These are phyloP conservation scores for Citrus cavaleriei DNA, from an alignment of 345 rosid genomes.

Conservation along the genomic window DNA sequence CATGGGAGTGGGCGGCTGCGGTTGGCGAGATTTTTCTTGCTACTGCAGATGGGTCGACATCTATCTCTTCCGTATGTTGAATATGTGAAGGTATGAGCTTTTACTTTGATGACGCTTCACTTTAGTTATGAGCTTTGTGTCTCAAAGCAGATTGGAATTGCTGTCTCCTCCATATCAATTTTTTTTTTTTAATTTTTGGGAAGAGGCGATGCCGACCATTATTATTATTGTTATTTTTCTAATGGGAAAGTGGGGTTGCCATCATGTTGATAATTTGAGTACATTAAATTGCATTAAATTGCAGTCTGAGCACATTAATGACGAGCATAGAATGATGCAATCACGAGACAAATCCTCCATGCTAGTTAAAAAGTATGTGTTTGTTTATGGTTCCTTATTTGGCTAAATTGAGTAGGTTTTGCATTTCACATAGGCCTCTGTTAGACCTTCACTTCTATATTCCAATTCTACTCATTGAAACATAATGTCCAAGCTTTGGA, in stretches of 20 bases:
- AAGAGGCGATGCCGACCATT: background rate
- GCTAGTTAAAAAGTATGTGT: background rate
- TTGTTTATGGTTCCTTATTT: background rate
- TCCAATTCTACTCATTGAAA: background rate
- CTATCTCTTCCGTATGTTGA: conserved; percentile 93
- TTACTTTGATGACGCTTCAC: background rate
- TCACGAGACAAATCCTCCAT: background rate
- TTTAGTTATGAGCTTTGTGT: background rate
- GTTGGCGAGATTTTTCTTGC: conserved; percentile 77
- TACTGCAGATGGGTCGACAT: conserved; percentile 84
- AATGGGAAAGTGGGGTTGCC: background rate
- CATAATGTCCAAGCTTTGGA: background rate
- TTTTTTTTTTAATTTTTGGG: background rate
- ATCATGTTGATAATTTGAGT: background rate
- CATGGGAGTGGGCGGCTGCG: conserved; percentile 89
- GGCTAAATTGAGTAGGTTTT: background rate
- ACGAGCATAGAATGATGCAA: background rate
- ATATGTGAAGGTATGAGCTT: conserved; percentile 71
- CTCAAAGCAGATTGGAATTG: background rate
- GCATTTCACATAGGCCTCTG: background rate
- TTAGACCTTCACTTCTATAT: background rate
- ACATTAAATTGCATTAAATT: background rate
- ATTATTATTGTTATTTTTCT: background rate
- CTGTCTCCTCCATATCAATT: background rate
- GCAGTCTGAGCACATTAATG: background rate